Percentiles rank a stretch among this genome's conserved stretches.
phyloP scores from a whole-genome alignment of 352 stramenopile species.

The Thraustotheca clavata region DNA sequence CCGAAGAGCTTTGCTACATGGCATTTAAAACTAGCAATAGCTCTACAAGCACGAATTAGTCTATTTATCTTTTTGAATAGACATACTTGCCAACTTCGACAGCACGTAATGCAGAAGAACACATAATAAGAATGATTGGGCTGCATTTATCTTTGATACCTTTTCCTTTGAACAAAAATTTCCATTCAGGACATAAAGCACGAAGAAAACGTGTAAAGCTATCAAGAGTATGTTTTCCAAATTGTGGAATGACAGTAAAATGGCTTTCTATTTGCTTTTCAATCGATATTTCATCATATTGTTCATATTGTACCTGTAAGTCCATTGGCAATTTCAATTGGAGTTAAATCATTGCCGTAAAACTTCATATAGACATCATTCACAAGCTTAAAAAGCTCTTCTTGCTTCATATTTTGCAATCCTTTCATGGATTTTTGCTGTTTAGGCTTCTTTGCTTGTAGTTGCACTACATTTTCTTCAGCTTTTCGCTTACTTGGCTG shows the following conservation, averaged over 20 bases:
- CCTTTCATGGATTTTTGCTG: slow-evolving; percentile 42
- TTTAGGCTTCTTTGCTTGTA: slow-evolving; percentile 17
- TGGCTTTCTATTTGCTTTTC: slow-evolving; percentile 43
- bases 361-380: slow-evolving; percentile 72
- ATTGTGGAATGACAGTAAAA: slow-evolving; percentile 45
- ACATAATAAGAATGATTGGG: slow-evolving; percentile 87
- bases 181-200: slow-evolving; percentile 58
- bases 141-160: slow-evolving; percentile 81
- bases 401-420: slow-evolving; percentile 64
- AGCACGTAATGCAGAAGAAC: slow-evolving; percentile 84
- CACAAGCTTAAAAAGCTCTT: slow-evolving; percentile 75
- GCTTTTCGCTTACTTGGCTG: slow-evolving; percentile 40
- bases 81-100: slow-evolving; percentile 91
- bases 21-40: slow-evolving; percentile 78
- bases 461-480: background rate
- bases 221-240: slow-evolving; percentile 76
- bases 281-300: background rate
- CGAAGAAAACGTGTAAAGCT: slow-evolving; percentile 67
- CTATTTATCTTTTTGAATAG: background rate
- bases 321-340: slow-evolving; percentile 68
- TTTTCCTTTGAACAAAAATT: slow-evolving; percentile 66
- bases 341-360: slow-evolving; percentile 67
- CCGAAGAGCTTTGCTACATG: slow-evolving; percentile 94
- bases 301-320: slow-evolving; percentile 42
- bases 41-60: slow-evolving; percentile 26